Conservation (phyloP, 2,329 filamentous ascomycete species). For the Alternaria sp. region DNA sequence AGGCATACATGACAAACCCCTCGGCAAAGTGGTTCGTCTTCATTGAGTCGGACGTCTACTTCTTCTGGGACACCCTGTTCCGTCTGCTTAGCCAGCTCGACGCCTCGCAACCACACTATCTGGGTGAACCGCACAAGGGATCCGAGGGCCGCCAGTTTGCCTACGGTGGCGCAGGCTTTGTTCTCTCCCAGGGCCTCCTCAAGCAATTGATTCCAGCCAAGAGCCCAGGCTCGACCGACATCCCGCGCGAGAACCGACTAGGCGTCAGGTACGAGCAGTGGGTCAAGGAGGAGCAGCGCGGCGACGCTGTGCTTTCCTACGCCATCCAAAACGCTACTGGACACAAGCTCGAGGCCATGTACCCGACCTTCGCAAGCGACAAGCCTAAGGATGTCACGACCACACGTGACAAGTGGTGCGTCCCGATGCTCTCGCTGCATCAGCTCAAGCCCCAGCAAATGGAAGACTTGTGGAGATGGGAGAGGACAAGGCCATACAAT, state of each 20-base stretch:
- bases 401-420: slow-evolving; percentile 53
- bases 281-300: slow-evolving; percentile 56
- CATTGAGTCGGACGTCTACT: slow-evolving; percentile 50
- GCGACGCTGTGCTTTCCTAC: slow-evolving; percentile 51
- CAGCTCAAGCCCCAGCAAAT: slow-evolving; percentile 56
- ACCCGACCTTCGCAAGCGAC: slow-evolving; percentile 54
- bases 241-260: slow-evolving; percentile 37
- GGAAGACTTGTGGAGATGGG: slow-evolving; percentile 60
- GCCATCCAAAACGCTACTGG: slow-evolving; percentile 50
- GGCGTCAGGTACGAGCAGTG: slow-evolving; percentile 44
- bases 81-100: slow-evolving; percentile 53
- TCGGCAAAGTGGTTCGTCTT: slow-evolving; percentile 52
- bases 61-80: slow-evolving; percentile 53
- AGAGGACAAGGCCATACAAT: slow-evolving; percentile 49
- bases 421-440: slow-evolving; percentile 53
- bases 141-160: slow-evolving; percentile 50
- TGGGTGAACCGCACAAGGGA: slow-evolving; percentile 50
- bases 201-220: slow-evolving; percentile 52
- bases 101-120: slow-evolving; percentile 47
- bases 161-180: slow-evolving; percentile 56
- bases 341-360: slow-evolving; percentile 48
- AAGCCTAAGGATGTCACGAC: slow-evolving; percentile 58
- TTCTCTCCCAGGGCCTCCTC: slow-evolving; percentile 63
- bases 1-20: slow-evolving; percentile 53
- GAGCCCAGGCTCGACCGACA: slow-evolving; percentile 36